Evolutionary conservation across 1,139 yeast genomes (phyloP), one percentile per base, ranked within the genome.

Genomic region (Suzukiozyma palmioleophila): DNA sequence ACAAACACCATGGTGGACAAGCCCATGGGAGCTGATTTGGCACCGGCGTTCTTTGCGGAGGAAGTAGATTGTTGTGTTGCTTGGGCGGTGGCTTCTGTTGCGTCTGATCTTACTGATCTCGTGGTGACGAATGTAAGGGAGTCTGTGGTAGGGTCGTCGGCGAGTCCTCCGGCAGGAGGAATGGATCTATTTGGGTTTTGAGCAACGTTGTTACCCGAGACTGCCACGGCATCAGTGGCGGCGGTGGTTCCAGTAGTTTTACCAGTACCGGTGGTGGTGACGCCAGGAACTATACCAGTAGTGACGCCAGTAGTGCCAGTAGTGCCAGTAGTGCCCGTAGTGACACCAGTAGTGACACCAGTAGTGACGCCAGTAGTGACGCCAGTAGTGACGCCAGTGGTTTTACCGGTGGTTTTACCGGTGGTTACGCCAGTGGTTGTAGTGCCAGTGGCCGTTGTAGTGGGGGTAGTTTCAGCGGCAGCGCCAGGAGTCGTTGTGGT

Each of bases 41-140:
- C 11, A 26, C 16, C 31, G 14, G 15, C 5, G 9, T 13, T 28
- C 12, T 14, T 14, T n/a, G 31, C 3, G 3, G 31, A 3, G 10
- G 31, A 8, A 8, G 14, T 10, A 3, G 31, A 6, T 28, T 28
- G 31, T 12, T 42, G 41, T 8, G 33, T 38, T n/a, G 47, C 33
- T 18, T 32, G 33, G 15, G 42, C 28, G 10, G 45, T 24, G 3
- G 48, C 40, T 3, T 44, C 41, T 33, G 46, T 37, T 32, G 43
- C 18, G 1, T 41, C 43, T 39, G 48, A 39, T 6, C 46, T 36
- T 11, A 50, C 43, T 3, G 47, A 53, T 44, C 53, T 41, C 11
- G 57, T 47, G 31, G 56, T 53, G 33, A 53, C 43, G 36, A 45
- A 53, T 30, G 56, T 47, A 10, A 51, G 52, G 15, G 50, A 44